Evolutionary conservation across 805 yeast species (phyloP), one percentile per base, ranked within the genome.

Genomic region (Saccharomycopsis javanensis): DNA sequence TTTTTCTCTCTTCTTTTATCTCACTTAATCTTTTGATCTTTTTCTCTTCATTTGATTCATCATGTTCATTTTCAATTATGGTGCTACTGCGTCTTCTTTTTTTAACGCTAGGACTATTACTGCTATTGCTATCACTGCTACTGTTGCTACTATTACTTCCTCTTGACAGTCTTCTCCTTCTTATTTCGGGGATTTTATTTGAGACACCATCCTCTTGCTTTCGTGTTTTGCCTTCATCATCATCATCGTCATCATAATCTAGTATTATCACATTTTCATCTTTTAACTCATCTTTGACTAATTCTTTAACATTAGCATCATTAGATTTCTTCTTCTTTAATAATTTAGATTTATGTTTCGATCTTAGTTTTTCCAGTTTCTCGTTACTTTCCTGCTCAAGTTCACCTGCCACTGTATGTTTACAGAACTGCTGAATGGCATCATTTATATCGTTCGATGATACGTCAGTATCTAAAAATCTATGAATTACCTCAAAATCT

Each of bases 51-150:
- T 28, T 16, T 42, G 16, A 68, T 6, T 71, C 71, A 56, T 68
- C 72, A 33, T 68, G 65, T 7, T 63, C 65, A 55, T 67, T 70
- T 57, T 67, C 68, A 51, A 68, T 67, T 35, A 66, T 61, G 20
- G 60, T 51, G 53, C 68, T 64, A 7, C 45, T 23, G 16, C 31
- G 28, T 15, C n/a, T 20, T 27, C 37, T 3, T 31, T 51, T 35
- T n/a, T 51, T 35, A 2, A 27, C 4, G 18, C 6, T 25, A 1
- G 54, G 8, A 8, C n/a, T 18, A 13, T 23, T 2, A 18, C 33
- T 25, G 16, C 11, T 30, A 30, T 30, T 30, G 34, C 34, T 30
- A n/a, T n/a, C n/a, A n/a, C n/a, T n/a, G 34, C 34, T 30, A 30
- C 34, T 11, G 16, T 6, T n/a, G 42, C 42, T 13, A 10, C 38